Conservation (phyloP, 805 yeast genomes). For the Wickerhamiella siamensis region DNA sequence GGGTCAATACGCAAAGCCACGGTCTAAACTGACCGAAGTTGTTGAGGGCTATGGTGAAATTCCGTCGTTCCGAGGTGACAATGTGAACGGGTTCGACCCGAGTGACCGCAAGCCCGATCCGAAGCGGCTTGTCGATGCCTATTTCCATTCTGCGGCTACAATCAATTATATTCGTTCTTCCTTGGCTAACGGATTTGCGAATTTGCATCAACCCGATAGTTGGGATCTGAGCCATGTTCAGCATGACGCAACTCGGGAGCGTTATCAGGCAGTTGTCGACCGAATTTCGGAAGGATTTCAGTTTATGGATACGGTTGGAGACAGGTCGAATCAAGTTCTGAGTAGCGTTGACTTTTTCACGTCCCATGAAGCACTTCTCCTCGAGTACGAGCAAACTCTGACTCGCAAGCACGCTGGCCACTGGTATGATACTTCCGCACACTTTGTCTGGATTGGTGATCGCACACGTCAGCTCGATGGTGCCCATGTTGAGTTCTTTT, state of each 20-base stretch:
- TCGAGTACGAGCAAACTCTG: slow-evolving; percentile 30
- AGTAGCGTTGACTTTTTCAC: slow-evolving; percentile 28
- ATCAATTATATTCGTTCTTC: slow-evolving; percentile 27
- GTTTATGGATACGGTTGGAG: slow-evolving; percentile 30
- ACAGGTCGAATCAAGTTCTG: slow-evolving; percentile 20
- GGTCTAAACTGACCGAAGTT: slow-evolving; percentile 31
- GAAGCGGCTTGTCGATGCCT: slow-evolving; percentile 28
- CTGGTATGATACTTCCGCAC: slow-evolving; percentile 31
- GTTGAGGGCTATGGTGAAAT: slow-evolving; percentile 27
- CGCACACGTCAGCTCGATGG: slow-evolving; percentile 32
- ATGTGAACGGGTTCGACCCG: slow-evolving; percentile 30
- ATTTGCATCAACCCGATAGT: slow-evolving; percentile 27
- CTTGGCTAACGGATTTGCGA: slow-evolving; percentile 29
- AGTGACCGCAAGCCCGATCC: slow-evolving; percentile 30
- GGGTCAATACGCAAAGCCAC: slow-evolving; percentile 33
- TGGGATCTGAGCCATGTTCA: slow-evolving; percentile 31
- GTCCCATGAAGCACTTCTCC: slow-evolving; percentile 30
- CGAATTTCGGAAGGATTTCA: slow-evolving; percentile 26
- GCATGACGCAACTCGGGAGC: slow-evolving; percentile 24
- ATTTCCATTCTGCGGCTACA: slow-evolving; percentile 34
- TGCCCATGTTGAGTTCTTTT: slow-evolving; percentile 33
- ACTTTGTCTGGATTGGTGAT: slow-evolving; percentile 33
- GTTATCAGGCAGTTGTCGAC: slow-evolving; percentile 28
- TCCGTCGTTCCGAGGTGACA: slow-evolving; percentile 32
- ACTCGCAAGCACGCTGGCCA: slow-evolving; percentile 24